Percentiles rank a stretch among this genome's conserved stretches.
Conservation (phyloP, 352 stramenopile species). For the Phytophthora colocasiae region DNA sequence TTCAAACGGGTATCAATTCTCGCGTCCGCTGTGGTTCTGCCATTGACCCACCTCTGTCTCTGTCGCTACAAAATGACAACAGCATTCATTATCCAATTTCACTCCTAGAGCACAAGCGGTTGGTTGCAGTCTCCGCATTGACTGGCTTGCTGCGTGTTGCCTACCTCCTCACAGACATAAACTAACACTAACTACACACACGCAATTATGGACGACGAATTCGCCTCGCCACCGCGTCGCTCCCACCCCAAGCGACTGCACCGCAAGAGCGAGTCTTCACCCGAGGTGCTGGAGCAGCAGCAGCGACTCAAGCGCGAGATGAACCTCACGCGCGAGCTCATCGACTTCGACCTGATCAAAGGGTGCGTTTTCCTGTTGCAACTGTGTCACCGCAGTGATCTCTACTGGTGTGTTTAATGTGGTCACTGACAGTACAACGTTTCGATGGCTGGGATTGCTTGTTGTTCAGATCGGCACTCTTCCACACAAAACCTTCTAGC, state of each 20-base stretch:
- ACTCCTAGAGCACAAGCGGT: slow-evolving; percentile 29
- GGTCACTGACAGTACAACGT: slow-evolving; percentile 4
- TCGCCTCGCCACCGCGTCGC: slow-evolving; percentile 35
- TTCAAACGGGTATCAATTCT: slow-evolving; percentile 21
- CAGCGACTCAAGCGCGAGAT: slow-evolving; percentile 64
- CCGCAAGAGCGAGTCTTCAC: slow-evolving; percentile 58
- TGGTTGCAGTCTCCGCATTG: neutral
- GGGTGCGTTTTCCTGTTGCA: slow-evolving; percentile 40
- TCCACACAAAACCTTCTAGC: slow-evolving; percentile 85
- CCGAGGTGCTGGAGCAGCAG: slow-evolving; percentile 39
- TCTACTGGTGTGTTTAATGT: slow-evolving; percentile 6
- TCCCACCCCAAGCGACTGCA: slow-evolving; percentile 49
- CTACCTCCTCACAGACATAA: neutral
- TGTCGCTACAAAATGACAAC: slow-evolving; percentile 22
- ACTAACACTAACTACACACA: neutral
- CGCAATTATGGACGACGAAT: slow-evolving; percentile 48
- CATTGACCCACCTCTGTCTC: slow-evolving; percentile 6
- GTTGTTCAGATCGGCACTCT: slow-evolving; percentile 69
- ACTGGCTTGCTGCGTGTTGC: slow-evolving; percentile 4
- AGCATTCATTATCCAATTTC: slow-evolving; percentile 42
- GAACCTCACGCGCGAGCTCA: slow-evolving; percentile 76
- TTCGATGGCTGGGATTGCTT: neutral
- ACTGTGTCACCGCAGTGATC: neutral
- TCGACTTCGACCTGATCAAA: slow-evolving; percentile 91
- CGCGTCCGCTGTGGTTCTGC: slow-evolving; percentile 10